phyloP scores from a whole-genome alignment of 2,329 filamentous ascomycete species.

The Botrytis fragariae region DNA sequence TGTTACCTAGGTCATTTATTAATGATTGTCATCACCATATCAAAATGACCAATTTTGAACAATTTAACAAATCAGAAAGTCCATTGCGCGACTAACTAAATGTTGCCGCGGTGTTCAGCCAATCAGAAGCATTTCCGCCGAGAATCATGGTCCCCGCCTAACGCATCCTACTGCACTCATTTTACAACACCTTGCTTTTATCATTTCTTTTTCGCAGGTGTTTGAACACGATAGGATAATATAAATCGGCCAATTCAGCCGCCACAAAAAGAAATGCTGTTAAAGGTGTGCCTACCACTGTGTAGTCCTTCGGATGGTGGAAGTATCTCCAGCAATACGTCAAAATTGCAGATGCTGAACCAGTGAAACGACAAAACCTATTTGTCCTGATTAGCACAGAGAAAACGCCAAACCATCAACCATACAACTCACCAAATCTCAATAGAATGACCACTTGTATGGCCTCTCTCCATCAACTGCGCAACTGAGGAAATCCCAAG shows the following conservation, averaged over 20 bases:
- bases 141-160: not conserved
- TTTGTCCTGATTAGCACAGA: not conserved
- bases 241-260: not conserved
- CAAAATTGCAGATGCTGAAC: not conserved
- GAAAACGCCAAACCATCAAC: too few species aligned
- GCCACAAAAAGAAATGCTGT: not conserved
- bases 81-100: not conserved
- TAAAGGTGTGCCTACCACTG: not conserved
- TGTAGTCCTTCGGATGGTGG: not conserved
- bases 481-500: not conserved
- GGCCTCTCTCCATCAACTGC: not conserved
- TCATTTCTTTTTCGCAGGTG: too few species aligned
- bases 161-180: not conserved
- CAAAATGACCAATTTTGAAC: not conserved
- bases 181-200: not conserved
- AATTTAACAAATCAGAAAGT: not conserved
- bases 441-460: not conserved
- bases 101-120: not conserved
- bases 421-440: not conserved
- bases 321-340: conserved; percentile 1
- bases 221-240: not conserved
- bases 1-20: not conserved
- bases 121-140: not conserved
- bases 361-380: conserved; percentile 1
- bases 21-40: not conserved